These are phyloP conservation scores for Fusarium tanahbumbuense DNA, from an alignment of 2,329 filamentous ascomycete genomes.

Conservation along the genomic window DNA sequence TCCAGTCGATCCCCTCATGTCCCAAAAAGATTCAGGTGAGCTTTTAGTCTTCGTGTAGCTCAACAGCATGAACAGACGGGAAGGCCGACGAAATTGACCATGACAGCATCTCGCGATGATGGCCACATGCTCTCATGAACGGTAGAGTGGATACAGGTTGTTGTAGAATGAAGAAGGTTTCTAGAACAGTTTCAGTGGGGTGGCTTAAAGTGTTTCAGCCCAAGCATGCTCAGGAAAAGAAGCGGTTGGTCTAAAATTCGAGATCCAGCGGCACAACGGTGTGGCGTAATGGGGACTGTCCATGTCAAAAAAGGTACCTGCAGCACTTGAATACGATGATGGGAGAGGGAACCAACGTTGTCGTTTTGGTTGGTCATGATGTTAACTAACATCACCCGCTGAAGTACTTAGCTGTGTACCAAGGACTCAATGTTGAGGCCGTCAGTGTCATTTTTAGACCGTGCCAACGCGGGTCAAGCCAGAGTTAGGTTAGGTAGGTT, in stretches of 20 bases:
- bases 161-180: conserved; percentile 42
- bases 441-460: conserved; percentile 29
- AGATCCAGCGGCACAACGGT: conserved; percentile 39
- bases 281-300: conserved; percentile 33
- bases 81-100: conserved; percentile 3
- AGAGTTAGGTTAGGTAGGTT: conserved; percentile 17
- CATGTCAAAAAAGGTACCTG: background rate
- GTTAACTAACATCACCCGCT: conserved; percentile 35
- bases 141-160: conserved; percentile 27
- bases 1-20: background rate
- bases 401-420: conserved; percentile 7
- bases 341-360: conserved; percentile 8
- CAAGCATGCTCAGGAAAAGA: conserved; percentile 27
- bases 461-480: conserved; percentile 40
- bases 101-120: background rate
- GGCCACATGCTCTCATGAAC: conserved; percentile 11
- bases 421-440: conserved; percentile 48
- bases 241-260: conserved; percentile 37
- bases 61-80: conserved; percentile 2
- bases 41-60: background rate
- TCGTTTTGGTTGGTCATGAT: conserved; percentile 1
- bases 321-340: conserved; percentile 29
- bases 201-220: conserved; percentile 44
- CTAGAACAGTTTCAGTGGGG: conserved; percentile 44
- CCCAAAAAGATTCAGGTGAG: background rate